Evolutionary conservation across 768 basidiomycete genomes (phyloP).

Genomic region (Psilocybe tampanensis): DNA sequence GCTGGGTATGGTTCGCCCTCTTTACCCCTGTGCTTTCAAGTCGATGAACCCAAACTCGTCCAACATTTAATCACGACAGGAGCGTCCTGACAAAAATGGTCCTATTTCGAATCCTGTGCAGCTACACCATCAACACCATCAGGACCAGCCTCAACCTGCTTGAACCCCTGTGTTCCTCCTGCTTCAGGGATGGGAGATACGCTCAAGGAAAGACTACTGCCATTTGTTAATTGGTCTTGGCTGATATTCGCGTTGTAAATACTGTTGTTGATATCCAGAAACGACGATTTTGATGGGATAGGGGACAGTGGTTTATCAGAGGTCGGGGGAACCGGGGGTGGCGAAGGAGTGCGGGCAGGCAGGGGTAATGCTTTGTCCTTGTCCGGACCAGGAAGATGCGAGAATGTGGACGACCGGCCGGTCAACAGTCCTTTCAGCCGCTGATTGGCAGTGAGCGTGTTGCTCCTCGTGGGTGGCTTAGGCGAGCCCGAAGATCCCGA

Average conservation of each 20-base stretch:
- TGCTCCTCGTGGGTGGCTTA: constrained; percentile 34
- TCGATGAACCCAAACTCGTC: background rate
- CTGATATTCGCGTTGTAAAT: constrained; percentile 8
- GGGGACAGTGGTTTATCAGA: constrained; percentile 27
- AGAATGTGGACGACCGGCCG: constrained; percentile 35
- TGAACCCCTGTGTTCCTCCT: constrained; percentile 14
- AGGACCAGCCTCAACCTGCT: constrained; percentile 15
- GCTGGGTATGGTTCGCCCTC: background rate
- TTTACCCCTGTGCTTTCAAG: too few relatives aligned
- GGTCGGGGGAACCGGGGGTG: constrained; percentile 24
- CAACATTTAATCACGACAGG: background rate
- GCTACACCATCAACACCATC: background rate
- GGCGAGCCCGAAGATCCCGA: constrained; percentile 21
- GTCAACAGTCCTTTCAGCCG: constrained; percentile 49
- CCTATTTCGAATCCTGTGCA: constrained; percentile 6
- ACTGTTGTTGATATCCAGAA: constrained; percentile 4
- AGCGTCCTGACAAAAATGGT: background rate
- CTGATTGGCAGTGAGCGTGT: constrained; percentile 46
- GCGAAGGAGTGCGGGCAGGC: constrained; percentile 22
- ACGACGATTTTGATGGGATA: constrained; percentile 6
- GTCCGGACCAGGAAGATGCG: constrained; percentile 27
- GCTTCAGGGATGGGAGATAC: constrained; percentile 18
- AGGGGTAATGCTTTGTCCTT: constrained; percentile 26
- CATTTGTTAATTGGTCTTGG: constrained; percentile 16
- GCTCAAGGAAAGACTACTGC: constrained; percentile 16